These are phyloP conservation scores for Penicillium bovifimosum DNA, from an alignment of 495 filamentous ascomycete species.

Conservation along the genomic window DNA sequence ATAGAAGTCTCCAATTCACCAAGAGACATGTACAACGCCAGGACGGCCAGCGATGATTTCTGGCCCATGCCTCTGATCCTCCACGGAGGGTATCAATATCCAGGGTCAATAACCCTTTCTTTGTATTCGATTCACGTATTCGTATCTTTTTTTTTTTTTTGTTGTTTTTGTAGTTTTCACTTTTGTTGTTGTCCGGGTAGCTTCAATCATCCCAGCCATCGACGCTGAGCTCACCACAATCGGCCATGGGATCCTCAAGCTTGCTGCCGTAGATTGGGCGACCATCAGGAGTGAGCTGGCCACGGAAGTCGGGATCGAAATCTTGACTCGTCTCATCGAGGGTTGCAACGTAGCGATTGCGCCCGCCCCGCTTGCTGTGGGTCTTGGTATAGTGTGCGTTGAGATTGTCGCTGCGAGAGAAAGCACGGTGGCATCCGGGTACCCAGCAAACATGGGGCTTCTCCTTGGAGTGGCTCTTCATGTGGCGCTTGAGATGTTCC, in stretches of 20 bases:
- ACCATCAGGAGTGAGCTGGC: conserved; percentile 40
- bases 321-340: conserved; percentile 42
- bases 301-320: conserved; percentile 43
- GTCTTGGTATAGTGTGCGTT: conserved; percentile 47
- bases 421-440: conserved; percentile 40
- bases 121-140: no score
- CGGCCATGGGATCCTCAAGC: conserved; percentile 34
- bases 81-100: conserved; percentile 27
- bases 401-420: conserved; percentile 45
- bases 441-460: conserved; percentile 49
- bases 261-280: conserved; percentile 40
- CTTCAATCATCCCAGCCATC: conserved; percentile 33
- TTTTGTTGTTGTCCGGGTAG: not conserved
- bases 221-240: conserved; percentile 33
- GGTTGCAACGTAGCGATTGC: conserved; percentile 45
- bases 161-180: conserved; percentile 15
- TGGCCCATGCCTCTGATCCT: conserved; percentile 24
- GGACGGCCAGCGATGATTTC: conserved; percentile 19
- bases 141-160: conserved; percentile 15
- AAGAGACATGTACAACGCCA: conserved; percentile 36
- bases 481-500: conserved; percentile 62
- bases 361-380: conserved; percentile 45
- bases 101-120: conserved; percentile 2
- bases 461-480: conserved; percentile 52
- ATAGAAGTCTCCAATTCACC: conserved; percentile 16